phyloP scores from a whole-genome alignment of 169 alveolate genomes.

The Plasmodium ovale region DNA sequence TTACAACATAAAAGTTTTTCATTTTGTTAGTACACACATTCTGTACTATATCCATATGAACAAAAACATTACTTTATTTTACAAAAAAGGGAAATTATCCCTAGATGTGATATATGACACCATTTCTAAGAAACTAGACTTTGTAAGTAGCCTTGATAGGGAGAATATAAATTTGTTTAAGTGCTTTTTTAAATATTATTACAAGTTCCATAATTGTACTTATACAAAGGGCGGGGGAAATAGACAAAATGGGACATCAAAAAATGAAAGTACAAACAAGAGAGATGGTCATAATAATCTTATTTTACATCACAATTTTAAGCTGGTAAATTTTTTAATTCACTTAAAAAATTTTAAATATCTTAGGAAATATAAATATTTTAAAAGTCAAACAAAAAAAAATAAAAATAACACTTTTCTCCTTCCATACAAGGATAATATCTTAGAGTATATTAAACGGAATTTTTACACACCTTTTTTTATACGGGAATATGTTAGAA shows the following conservation, averaged over 20 bases:
- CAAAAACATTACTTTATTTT: not conserved
- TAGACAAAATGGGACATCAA: not conserved
- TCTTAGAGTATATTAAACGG: conserved; percentile 10
- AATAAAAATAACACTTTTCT: conserved; percentile 23
- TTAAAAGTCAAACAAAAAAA: conserved; percentile 10
- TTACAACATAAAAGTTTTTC: conserved; percentile 31
- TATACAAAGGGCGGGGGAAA: conserved; percentile 11
- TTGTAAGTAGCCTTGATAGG: not conserved
- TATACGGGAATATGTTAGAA: conserved; percentile 49
- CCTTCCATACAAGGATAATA: not conserved
- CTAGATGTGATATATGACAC: conserved; percentile 18
- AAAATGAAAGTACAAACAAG: not conserved
- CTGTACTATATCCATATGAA: conserved; percentile 55
- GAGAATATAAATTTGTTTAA: conserved; percentile 44
- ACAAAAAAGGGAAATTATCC: conserved; percentile 15
- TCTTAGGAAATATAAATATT: conserved; percentile 62
- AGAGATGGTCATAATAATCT: not conserved
- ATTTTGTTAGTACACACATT: conserved; percentile 31
- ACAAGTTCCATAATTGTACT: conserved; percentile 10
- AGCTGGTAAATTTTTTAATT: conserved; percentile 27
- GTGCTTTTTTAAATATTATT: conserved; percentile 56
- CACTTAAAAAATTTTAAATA: conserved; percentile 35
- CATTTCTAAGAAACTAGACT: conserved; percentile 38
- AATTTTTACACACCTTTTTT: conserved; percentile 14
- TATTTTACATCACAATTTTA: conserved; percentile 15